A percentile compares a stretch with the other conserved stretches of the same genome.
Evolutionary conservation across 495 filamentous ascomycete species (phyloP).

Genomic region (Apodospora peruviana): DNA sequence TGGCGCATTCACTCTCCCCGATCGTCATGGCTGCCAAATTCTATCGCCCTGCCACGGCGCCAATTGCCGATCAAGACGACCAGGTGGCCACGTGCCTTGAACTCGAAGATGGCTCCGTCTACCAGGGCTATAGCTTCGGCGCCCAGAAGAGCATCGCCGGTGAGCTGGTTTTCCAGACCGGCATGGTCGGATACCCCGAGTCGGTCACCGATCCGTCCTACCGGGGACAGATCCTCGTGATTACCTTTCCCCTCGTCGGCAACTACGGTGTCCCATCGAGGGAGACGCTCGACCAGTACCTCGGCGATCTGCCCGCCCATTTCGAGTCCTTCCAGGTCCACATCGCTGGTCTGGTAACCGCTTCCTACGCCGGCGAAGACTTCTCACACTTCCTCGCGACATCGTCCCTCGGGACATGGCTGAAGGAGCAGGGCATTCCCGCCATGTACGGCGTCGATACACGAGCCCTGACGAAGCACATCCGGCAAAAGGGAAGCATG

Average conservation of each 20-base stretch:
- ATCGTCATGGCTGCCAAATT: constrained; percentile 36
- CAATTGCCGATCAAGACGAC: constrained; percentile 37
- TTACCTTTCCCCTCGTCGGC: constrained; percentile 95
- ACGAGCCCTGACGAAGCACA: constrained; percentile 85
- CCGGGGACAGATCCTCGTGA: constrained; percentile 95
- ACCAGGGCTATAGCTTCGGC: constrained; percentile 93
- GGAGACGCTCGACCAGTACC: constrained; percentile 71
- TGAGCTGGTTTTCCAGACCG: constrained; percentile 98
- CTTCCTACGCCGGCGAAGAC: constrained; percentile 87
- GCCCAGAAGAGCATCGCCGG: constrained; percentile 86
- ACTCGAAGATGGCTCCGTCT: constrained; percentile 80
- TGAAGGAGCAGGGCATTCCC: constrained; percentile 92
- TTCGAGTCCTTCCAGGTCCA: constrained; percentile 92
- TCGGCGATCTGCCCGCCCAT: constrained; percentile 78
- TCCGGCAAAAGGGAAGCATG: constrained; percentile 93
- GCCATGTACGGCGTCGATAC: constrained; percentile 97
- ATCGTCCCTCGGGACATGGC: constrained; percentile 87
- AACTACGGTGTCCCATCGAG: constrained; percentile 95
- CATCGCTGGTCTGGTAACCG: constrained; percentile 81
- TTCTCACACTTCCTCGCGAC: constrained; percentile 88
- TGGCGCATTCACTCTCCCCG: neutral
- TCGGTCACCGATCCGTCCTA: constrained; percentile 98
- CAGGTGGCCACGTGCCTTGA: constrained; percentile 72
- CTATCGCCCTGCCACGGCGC: constrained; percentile 53
- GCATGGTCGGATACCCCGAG: constrained; percentile 98